Percentiles rank a stretch among this genome's conserved stretches.
Conservation (phyloP, 106 monocot genomes). For the Dioscorea dumetorum region DNA sequence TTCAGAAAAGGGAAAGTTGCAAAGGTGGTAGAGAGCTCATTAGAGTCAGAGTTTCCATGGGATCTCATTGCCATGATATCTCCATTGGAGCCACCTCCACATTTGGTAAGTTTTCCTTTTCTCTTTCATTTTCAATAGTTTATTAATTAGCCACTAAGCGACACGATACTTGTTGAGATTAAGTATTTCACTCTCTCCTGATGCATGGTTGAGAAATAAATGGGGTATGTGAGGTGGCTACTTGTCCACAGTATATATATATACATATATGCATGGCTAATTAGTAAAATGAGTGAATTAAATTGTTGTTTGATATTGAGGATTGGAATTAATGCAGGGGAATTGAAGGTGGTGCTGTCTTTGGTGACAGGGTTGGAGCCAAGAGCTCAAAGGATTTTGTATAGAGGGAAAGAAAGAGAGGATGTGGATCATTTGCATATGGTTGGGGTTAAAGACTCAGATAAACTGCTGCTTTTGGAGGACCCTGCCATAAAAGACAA, state of each 20-base stretch:
- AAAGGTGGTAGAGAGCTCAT: constrained; percentile 10
- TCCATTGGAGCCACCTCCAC: constrained; percentile 54
- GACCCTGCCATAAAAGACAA: constrained; percentile 55
- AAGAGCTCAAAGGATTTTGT: constrained; percentile 43
- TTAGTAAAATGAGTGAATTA: too few species aligned
- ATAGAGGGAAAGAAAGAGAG: constrained; percentile 59
- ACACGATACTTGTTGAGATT: too few species aligned
- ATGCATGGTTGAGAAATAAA: too few species aligned
- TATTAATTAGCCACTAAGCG: too few species aligned
- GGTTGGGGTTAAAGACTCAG: constrained; percentile 40
- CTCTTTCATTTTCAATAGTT: not conserved
- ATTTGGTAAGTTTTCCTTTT: constrained; percentile 27
- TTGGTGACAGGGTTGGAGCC: constrained; percentile 51
- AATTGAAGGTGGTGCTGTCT: constrained; percentile 38
- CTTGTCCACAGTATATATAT: too few species aligned
- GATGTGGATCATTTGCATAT: constrained; percentile 60
- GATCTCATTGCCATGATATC: constrained; percentile 38
- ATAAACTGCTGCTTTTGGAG: constrained; percentile 50
- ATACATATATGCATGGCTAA: too few species aligned
- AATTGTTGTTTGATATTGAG: not conserved
- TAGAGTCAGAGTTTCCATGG: constrained; percentile 40
- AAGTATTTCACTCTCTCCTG: too few species aligned
- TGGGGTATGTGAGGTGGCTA: too few species aligned
- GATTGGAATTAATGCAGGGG: constrained; percentile 23
- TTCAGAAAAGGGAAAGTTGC: constrained; percentile 44